Evolutionary conservation across 2,329 filamentous ascomycete species (phyloP).

Genomic region (Microdochium nivale): DNA sequence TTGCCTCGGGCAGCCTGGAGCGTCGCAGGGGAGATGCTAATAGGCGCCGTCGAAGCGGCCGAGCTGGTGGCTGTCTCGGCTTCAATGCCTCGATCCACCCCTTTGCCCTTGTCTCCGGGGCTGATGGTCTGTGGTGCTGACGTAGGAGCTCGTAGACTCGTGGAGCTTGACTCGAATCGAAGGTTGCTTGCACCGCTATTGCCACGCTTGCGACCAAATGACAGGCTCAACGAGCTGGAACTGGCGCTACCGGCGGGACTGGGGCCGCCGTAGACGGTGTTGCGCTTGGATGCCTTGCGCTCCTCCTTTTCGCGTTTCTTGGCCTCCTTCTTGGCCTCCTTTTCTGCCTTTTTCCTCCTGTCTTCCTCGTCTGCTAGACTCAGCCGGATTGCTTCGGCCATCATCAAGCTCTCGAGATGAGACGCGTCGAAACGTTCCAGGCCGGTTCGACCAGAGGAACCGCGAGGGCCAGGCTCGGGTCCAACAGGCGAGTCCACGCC

Average conservation of each 20-base stretch:
- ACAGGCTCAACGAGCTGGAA: slow-evolving; percentile 56
- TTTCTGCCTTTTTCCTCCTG: slow-evolving; percentile 75
- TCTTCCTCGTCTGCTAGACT: slow-evolving; percentile 93
- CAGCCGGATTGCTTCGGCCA: slow-evolving; percentile 88
- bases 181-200: slow-evolving; percentile 36
- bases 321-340: slow-evolving; percentile 70
- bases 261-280: slow-evolving; percentile 29
- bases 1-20: slow-evolving; percentile 45
- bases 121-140: slow-evolving; percentile 14
- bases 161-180: background rate
- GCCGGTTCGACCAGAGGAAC: slow-evolving; percentile 17
- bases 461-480: slow-evolving; percentile 23
- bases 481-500: slow-evolving; percentile 16
- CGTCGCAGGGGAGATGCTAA: slow-evolving; percentile 26
- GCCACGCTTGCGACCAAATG: slow-evolving; percentile 47
- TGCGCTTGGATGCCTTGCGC: slow-evolving; percentile 67
- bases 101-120: slow-evolving; percentile 57
- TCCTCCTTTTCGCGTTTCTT: slow-evolving; percentile 82
- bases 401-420: slow-evolving; percentile 97
- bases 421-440: slow-evolving; percentile 23
- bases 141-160: background rate
- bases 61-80: slow-evolving; percentile 17
- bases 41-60: slow-evolving; percentile 30
- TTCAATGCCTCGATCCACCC: slow-evolving; percentile 46
- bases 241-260: slow-evolving; percentile 42